Conservation (phyloP, 116 monocot species). For the Posidonia oceanica region DNA sequence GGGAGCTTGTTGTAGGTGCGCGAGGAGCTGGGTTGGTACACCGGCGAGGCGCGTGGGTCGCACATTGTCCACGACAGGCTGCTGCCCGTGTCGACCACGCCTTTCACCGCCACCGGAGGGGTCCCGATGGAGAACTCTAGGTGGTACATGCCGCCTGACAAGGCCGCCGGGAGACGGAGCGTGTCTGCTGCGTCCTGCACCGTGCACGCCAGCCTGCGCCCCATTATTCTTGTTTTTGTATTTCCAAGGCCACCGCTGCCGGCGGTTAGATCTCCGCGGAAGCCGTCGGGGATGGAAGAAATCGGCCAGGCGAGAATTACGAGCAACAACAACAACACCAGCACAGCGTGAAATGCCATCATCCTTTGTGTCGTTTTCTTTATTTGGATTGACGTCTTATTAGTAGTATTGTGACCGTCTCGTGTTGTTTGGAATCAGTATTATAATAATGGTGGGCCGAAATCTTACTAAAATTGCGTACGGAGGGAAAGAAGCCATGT, state of each 20-base stretch:
- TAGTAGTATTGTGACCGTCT: not conserved
- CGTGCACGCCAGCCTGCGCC: not conserved
- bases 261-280: not conserved
- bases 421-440: not conserved
- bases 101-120: conserved; percentile 1
- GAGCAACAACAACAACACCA: not conserved
- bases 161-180: not conserved
- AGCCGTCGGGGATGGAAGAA: not conserved
- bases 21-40: not conserved
- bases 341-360: not conserved
- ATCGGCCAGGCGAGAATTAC: too few species aligned
- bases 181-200: not conserved
- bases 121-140: not conserved
- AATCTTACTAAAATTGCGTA: too few species aligned
- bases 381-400: not conserved
- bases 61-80: conserved; percentile 1
- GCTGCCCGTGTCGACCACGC: not conserved
- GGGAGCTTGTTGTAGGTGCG: not conserved
- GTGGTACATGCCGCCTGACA: not conserved
- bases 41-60: not conserved
- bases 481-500: not conserved
- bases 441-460: not conserved
- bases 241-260: not conserved
- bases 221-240: too few species aligned
- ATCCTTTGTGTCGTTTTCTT: not conserved